phyloP scores from a whole-genome alignment of 2,329 filamentous ascomycete genomes.

The Colletotrichum gigasporum region DNA sequence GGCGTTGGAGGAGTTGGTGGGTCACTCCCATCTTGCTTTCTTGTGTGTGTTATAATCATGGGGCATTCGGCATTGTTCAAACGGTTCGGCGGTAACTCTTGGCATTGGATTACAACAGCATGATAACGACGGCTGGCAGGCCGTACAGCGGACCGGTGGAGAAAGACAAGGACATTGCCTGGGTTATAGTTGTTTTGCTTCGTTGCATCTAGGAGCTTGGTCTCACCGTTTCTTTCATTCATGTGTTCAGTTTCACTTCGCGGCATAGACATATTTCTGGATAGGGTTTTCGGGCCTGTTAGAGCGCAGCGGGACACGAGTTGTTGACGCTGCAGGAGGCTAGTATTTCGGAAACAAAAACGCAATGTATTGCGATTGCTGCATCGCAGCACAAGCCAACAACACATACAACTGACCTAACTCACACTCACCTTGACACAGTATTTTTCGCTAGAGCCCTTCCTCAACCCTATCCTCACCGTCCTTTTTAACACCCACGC shows the following conservation, averaged over 20 bases:
- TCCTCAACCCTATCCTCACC: too few relatives aligned
- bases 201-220: neutral
- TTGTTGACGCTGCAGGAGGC: slow-evolving; percentile 1
- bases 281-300: neutral
- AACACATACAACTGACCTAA: neutral
- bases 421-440: neutral
- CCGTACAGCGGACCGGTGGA: neutral
- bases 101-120: slow-evolving; percentile 17
- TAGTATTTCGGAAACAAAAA: neutral
- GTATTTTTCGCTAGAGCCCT: too few relatives aligned
- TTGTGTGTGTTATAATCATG: slow-evolving; percentile 1
- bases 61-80: slow-evolving; percentile 12
- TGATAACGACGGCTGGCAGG: neutral
- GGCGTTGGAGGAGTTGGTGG: slow-evolving; percentile 21
- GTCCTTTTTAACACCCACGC: neutral
- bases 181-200: neutral
- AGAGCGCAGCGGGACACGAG: slow-evolving; percentile 1
- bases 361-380: slow-evolving; percentile 7
- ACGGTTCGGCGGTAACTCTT: neutral
- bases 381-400: neutral
- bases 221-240: neutral
- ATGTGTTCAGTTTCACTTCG: neutral
- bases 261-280: slow-evolving; percentile 1
- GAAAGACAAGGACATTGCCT: neutral
- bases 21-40: slow-evolving; percentile 5